Base-by-base conservation (phyloP, 1,139 yeast species). In the Nakaseomyces uthaithaninus region DNA sequence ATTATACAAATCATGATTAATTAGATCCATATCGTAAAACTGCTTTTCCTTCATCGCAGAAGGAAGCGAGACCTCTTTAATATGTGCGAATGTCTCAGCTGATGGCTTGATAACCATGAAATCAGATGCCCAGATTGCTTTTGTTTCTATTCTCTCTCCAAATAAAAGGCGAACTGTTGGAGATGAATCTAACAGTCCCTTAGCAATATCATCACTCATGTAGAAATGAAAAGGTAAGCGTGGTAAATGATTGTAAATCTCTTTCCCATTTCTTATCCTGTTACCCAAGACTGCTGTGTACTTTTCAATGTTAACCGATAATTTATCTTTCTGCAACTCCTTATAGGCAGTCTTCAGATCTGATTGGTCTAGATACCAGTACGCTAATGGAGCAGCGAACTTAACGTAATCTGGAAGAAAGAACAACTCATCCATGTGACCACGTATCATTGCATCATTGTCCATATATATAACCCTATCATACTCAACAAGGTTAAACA, bases 401-500 rank as follows among this genome's bases (percentile, higher is more conserved):
- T 47, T 47, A 22, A 59, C 49, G 39, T 56, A 54, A 9, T 45
- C 41, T 18, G 75, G 75, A 8, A 69, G 34, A 43, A 71, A 69
- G 49, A 73, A 73, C 33, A 72, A 47, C 41, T 72, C 74, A 55
- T 73, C 78, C 52, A 73, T 45, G 22, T 59, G 54, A 12, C 53
- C 56, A 19, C 48, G 50, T 25, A 59, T 34, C 3, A 52, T 43
- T 2, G 68, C 65, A 51, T 68, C 72, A 25, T 67, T 62, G 45
- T 68, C 73, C 49, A 73, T 42, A 48, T 65, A 69, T 6, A 73
- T 54, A 11, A 73, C 51, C 33, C 75, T 53, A n/a, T 69, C 67
- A 51, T 66, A 79, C 31, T 73, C 68, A 1, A 65, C 62, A 48
- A 68, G 68, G 43, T 68, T 66, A 52, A 77, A 77, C 0, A 74